Conservation (phyloP, 495 filamentous ascomycete genomes). For the Talaromyces ruber region DNA sequence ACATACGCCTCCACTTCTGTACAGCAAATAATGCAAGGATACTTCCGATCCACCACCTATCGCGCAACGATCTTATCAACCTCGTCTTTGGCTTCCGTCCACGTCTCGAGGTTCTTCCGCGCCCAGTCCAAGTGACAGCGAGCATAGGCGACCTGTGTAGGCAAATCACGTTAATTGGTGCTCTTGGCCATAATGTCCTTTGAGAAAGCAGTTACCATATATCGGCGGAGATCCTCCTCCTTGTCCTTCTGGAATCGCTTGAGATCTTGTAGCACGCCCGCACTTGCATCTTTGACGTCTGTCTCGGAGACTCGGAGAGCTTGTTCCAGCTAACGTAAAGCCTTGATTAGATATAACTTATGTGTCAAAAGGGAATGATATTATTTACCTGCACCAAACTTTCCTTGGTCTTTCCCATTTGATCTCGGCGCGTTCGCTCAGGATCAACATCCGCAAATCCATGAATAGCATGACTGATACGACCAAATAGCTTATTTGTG, state of each 20-base stretch:
- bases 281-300: slow-evolving; percentile 85
- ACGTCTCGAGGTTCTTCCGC: slow-evolving; percentile 91
- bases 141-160: slow-evolving; percentile 74
- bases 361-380: no score
- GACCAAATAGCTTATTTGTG: slow-evolving; percentile 87
- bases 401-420: slow-evolving; percentile 91
- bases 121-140: slow-evolving; percentile 96
- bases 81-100: slow-evolving; percentile 92
- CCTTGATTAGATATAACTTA: no score
- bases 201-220: slow-evolving; percentile 68
- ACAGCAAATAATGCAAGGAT: background rate
- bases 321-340: slow-evolving; percentile 85
- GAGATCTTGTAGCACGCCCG: slow-evolving; percentile 77
- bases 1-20: background rate
- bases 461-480: slow-evolving; percentile 88
- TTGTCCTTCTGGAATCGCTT: slow-evolving; percentile 90
- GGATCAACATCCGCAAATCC: slow-evolving; percentile 95
- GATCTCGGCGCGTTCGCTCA: slow-evolving; percentile 82
- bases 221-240: slow-evolving; percentile 84
- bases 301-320: slow-evolving; percentile 76
- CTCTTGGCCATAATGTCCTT: background rate
- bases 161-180: background rate
- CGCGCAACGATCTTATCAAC: slow-evolving; percentile 73
- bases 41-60: slow-evolving; percentile 17
- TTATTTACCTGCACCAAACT: slow-evolving; percentile 50